Percentiles rank a stretch among this genome's conserved stretches.
Evolutionary conservation across 768 basidiomycete species (phyloP).

Genomic region (Nidularia pulvinata): DNA sequence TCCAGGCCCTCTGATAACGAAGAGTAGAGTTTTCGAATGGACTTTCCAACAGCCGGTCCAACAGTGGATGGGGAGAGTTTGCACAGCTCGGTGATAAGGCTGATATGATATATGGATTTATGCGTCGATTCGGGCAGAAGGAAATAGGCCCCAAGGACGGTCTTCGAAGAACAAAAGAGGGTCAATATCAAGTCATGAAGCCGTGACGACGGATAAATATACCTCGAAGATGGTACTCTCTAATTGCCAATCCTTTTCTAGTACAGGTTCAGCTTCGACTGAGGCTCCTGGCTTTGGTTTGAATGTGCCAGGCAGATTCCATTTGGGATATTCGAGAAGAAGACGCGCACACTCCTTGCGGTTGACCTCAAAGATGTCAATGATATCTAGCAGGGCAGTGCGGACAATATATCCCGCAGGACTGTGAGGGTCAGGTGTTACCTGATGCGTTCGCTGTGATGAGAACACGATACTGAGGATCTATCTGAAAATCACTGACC

Average conservation of each 20-base stretch:
- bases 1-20: conserved; percentile 86
- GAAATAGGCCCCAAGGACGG: conserved; percentile 72
- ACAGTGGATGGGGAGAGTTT: conserved; percentile 92
- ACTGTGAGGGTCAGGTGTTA: conserved; percentile 74
- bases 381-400: conserved; percentile 68
- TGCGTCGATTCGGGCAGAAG: conserved; percentile 76
- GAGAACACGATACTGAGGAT: no score
- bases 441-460: conserved; percentile 41
- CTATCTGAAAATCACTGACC: conserved; percentile 20
- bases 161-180: conserved; percentile 33
- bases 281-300: conserved; percentile 72
- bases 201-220: no score
- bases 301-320: conserved; percentile 84
- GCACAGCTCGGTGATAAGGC: conserved; percentile 91
- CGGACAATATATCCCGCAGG: conserved; percentile 82
- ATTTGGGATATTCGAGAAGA: conserved; percentile 84
- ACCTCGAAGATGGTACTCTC: conserved; percentile 92
- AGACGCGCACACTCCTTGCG: conserved; percentile 92
- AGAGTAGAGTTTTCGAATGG: conserved; percentile 84
- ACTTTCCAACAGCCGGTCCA: conserved; percentile 96
- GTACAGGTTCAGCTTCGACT: conserved; percentile 42
- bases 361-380: conserved; percentile 94
- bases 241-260: conserved; percentile 80
- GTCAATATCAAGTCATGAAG: background rate
- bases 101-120: conserved; percentile 83